A percentile compares a stretch with the other conserved stretches of the same genome.
These are phyloP conservation scores for Epichloe sylvatica DNA, from an alignment of 2,329 filamentous ascomycete species.

Conservation along the genomic window DNA sequence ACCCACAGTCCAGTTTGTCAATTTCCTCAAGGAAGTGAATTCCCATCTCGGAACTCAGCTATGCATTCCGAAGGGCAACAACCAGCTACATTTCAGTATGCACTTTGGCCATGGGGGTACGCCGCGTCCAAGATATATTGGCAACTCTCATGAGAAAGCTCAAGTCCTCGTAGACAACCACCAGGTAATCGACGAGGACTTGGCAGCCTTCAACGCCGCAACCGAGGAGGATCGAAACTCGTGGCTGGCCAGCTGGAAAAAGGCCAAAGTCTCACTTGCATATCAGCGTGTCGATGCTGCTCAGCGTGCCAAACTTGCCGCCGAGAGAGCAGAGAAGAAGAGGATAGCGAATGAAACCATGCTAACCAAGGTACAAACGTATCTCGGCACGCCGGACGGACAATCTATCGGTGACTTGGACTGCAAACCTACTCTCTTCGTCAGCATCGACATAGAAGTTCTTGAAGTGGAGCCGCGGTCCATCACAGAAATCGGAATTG, in stretches of 20 bases:
- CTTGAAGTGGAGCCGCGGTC: conserved; percentile 52
- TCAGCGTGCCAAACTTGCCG: neutral
- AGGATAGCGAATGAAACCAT: conserved; percentile 36
- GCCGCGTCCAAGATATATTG: conserved; percentile 53
- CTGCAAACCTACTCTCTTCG: conserved; percentile 38
- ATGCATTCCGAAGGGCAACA: conserved; percentile 39
- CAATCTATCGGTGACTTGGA: neutral
- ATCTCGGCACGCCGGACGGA: conserved; percentile 44
- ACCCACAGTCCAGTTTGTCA: conserved; percentile 48
- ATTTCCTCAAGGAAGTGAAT: conserved; percentile 54
- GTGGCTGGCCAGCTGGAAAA: conserved; percentile 3
- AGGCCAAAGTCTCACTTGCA: conserved; percentile 18
- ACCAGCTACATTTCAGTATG: conserved; percentile 42
- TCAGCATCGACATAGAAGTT: conserved; percentile 72
- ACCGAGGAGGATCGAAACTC: neutral
- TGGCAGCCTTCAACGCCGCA: conserved; percentile 17
- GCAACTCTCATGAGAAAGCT: conserved; percentile 13
- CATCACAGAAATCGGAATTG: conserved; percentile 78
- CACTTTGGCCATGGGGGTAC: conserved; percentile 46
- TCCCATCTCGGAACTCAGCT: conserved; percentile 38
- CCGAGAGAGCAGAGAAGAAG: conserved; percentile 16
- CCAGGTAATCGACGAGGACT: conserved; percentile 12
- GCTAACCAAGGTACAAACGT: conserved; percentile 51
- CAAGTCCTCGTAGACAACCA: neutral
- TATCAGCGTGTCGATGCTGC: conserved; percentile 18